Base-by-base conservation (phyloP, 192 early-diverging fungal species). In the Spizellomyces sp. region DNA sequence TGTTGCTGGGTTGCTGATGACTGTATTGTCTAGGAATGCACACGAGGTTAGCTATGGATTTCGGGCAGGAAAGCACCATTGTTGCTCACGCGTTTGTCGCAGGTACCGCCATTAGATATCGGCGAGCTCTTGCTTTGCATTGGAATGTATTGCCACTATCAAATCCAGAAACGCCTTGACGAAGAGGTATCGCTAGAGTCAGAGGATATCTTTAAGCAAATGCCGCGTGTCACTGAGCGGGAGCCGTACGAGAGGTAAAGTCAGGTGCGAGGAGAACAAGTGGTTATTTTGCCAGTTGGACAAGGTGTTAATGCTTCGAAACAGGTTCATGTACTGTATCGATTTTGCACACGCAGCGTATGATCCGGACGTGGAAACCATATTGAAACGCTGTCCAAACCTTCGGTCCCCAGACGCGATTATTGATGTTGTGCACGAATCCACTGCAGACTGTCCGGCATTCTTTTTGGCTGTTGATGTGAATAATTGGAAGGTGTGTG, bases 71-170 rank as follows among this genome's bases (percentile, higher is more conserved):
- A 21, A 21, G 60, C 0, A 27, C 41, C 19, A 27, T 6, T 15
- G 6, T 21, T 62, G 17, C 60, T 36, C 15, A 62, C 60, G 12
- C 6, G 41, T 62, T 15, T 36, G 36, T 15, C 59, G 8, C 60
- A 62, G 60, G 36, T 69, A 9, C 69, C 69, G 41, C 69, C 69
- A 15, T 50, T 70, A 46, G 69, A 70, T 50, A 62, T 70, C 46
- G 69, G 69, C 8, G 69, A 70, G 48, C 45, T 70, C 10, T 4
- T 70, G 58, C 45, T 70, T 5, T 70, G 69, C 69, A 45, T 70
- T 1, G 69, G 69, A 22, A 70, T 70, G 69, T 70, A 70, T 55
- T 62, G 58, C 58, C 69, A 70, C 36, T 70, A 70, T 36, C 69
- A 70, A 17, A 43, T 70, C 1, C 69, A 70, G 45, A 70, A 62